Conservation (phyloP, 1,139 yeast species). For the Zhuliangozyma blackwelliae region DNA sequence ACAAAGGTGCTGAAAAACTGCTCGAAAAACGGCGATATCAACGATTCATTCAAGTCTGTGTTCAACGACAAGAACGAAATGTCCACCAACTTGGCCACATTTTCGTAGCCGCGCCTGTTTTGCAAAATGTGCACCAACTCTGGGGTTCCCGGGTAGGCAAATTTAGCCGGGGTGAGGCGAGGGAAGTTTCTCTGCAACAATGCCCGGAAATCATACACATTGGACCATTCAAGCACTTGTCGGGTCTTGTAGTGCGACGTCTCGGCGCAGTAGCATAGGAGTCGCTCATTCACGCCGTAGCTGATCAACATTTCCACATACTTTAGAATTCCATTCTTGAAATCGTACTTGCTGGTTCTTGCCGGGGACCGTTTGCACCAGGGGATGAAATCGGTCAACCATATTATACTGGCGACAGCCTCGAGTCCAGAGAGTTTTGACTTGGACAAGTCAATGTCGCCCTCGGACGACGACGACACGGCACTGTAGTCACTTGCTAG, state of each 20-base stretch:
- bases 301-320: slow-evolving; percentile 37
- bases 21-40: slow-evolving; percentile 45
- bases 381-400: slow-evolving; percentile 60
- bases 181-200: slow-evolving; percentile 67
- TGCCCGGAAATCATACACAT: slow-evolving; percentile 61
- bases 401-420: slow-evolving; percentile 46
- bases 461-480: slow-evolving; percentile 14
- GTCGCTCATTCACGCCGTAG: slow-evolving; percentile 76
- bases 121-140: slow-evolving; percentile 21
- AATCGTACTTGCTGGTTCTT: slow-evolving; percentile 49
- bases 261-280: slow-evolving; percentile 69
- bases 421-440: slow-evolving; percentile 55
- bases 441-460: slow-evolving; percentile 42
- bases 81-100: slow-evolving; percentile 22
- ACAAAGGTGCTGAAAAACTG: slow-evolving; percentile 59
- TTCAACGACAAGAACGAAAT: slow-evolving; percentile 18
- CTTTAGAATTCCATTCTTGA: slow-evolving; percentile 42
- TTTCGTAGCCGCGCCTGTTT: slow-evolving; percentile 20
- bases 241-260: slow-evolving; percentile 38
- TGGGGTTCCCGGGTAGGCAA: slow-evolving; percentile 24
- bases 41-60: slow-evolving; percentile 22
- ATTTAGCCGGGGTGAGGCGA: slow-evolving; percentile 40
- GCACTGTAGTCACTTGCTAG: slow-evolving; percentile 21
- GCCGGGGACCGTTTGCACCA: slow-evolving; percentile 57
- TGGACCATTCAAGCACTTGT: slow-evolving; percentile 35